These are phyloP conservation scores for Pholiota adiposa DNA, from an alignment of 1,284 basidiomycete genomes.

Conservation along the genomic window DNA sequence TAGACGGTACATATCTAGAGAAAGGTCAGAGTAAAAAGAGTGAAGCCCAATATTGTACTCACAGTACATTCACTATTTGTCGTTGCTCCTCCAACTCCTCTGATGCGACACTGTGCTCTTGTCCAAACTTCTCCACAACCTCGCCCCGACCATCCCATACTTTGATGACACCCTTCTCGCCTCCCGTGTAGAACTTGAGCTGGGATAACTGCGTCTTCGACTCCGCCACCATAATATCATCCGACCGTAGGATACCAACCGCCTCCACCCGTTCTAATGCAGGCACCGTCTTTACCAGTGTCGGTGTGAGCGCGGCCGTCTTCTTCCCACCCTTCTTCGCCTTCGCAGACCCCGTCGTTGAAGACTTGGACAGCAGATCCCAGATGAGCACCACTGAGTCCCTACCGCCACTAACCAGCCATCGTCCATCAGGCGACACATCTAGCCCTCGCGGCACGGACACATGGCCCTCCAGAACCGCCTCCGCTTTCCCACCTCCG, in stretches of 20 bases:
- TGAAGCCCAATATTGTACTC: conserved; percentile 34
- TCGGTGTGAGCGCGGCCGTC: conserved; percentile 50
- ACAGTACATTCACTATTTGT: conserved; percentile 77
- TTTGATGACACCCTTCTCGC: conserved; percentile 83
- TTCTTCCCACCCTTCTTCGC: conserved; percentile 58
- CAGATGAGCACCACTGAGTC: conserved; percentile 92
- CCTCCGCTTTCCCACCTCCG: conserved; percentile 69
- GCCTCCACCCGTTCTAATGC: conserved; percentile 89
- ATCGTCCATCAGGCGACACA: conserved; percentile 83
- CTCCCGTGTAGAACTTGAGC: conserved; percentile 83
- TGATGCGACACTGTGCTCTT: conserved; percentile 42
- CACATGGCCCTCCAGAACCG: conserved; percentile 88
- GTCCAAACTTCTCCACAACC: conserved; percentile 65
- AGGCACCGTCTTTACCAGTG: conserved; percentile 83
- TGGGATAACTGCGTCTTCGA: conserved; percentile 41
- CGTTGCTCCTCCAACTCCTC: conserved; percentile 78
- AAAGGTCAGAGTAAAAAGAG: conserved; percentile 19
- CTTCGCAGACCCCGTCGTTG: conserved; percentile 18
- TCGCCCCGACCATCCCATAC: conserved; percentile 83
- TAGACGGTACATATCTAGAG: conserved; percentile 67
- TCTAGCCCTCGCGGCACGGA: conserved; percentile 90
- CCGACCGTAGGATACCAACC: conserved; percentile 70
- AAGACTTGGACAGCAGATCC: conserved; percentile 61
- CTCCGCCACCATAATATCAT: conserved; percentile 47
- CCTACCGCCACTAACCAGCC: conserved; percentile 86